phyloP scores from a whole-genome alignment of 805 yeast genomes.

The Saccharomycopsis fodiens region DNA sequence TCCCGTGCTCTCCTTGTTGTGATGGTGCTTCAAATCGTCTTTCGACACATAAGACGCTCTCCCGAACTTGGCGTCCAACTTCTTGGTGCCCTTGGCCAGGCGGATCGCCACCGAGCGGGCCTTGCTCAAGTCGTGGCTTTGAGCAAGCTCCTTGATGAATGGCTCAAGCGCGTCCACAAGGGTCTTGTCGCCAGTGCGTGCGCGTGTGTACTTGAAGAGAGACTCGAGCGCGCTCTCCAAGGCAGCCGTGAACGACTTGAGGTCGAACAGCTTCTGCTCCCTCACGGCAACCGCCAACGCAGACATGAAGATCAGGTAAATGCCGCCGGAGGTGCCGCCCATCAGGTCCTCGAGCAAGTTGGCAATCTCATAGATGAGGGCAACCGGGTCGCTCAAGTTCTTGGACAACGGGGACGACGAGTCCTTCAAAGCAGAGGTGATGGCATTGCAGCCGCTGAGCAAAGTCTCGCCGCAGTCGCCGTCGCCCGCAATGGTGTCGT shows the following conservation, averaged over 20 bases:
- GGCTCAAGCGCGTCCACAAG: constrained; percentile 86
- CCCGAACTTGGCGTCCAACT: constrained; percentile 79
- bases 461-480: constrained; percentile 96
- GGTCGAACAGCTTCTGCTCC: constrained; percentile 21
- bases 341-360: constrained; percentile 81
- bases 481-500: constrained; percentile 89
- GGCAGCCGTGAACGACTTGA: constrained; percentile 38
- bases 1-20: constrained; percentile 25
- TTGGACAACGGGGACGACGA: constrained; percentile 38
- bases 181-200: constrained; percentile 84
- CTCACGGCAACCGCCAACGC: constrained; percentile 56
- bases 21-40: constrained; percentile 29
- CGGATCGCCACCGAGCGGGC: constrained; percentile 65
- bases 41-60: constrained; percentile 76
- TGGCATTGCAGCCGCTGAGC: constrained; percentile 72
- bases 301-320: constrained; percentile 78
- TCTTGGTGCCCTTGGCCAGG: constrained; percentile 72
- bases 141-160: constrained; percentile 44
- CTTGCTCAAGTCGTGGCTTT: constrained; percentile 41
- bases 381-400: constrained; percentile 36
- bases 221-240: constrained; percentile 57
- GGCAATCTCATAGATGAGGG: constrained; percentile 42
- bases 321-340: constrained; percentile 98
- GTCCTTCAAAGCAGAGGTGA: constrained; percentile 44
- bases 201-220: constrained; percentile 78